phyloP scores from a whole-genome alignment of 2,329 filamentous ascomycete species.

The Whalleya microplaca region DNA sequence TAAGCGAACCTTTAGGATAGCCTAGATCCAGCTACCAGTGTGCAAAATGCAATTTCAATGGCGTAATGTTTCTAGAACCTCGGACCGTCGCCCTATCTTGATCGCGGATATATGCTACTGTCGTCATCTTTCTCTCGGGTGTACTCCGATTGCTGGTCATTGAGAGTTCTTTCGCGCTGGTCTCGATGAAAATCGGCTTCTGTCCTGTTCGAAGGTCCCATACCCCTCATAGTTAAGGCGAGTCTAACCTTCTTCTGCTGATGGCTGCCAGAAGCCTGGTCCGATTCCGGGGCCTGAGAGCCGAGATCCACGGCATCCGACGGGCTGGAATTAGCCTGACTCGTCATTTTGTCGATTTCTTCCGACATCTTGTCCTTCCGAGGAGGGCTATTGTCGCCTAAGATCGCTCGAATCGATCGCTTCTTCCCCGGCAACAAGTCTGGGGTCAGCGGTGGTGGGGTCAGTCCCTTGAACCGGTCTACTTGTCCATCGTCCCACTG shows the following conservation, averaged over 20 bases:
- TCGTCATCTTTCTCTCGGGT: not conserved
- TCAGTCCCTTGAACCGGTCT: conserved; percentile 25
- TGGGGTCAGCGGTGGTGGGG: conserved; percentile 20
- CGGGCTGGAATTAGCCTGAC: not conserved
- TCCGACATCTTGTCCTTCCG: conserved; percentile 35
- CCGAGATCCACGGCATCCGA: not conserved
- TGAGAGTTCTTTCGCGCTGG: not conserved
- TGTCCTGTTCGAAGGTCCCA: not conserved
- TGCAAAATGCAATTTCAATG: not conserved
- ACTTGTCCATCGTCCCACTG: conserved; percentile 12
- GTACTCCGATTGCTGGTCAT: conserved; percentile 3
- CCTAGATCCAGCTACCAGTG: not conserved
- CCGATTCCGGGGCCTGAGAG: not conserved
- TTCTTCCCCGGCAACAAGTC: conserved; percentile 28
- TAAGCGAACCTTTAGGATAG: not conserved
- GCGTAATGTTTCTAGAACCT: not conserved
- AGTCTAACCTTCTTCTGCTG: not conserved
- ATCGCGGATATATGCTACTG: not conserved
- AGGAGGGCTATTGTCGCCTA: conserved; percentile 29
- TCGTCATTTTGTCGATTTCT: conserved; percentile 33
- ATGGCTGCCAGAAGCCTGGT: not conserved
- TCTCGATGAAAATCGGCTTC: not conserved
- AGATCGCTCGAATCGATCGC: conserved; percentile 27
- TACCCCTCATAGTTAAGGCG: not conserved
- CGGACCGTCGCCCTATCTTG: not conserved